Conservation (phyloP, 2,329 filamentous ascomycete species). For the Whalleya microplaca region DNA sequence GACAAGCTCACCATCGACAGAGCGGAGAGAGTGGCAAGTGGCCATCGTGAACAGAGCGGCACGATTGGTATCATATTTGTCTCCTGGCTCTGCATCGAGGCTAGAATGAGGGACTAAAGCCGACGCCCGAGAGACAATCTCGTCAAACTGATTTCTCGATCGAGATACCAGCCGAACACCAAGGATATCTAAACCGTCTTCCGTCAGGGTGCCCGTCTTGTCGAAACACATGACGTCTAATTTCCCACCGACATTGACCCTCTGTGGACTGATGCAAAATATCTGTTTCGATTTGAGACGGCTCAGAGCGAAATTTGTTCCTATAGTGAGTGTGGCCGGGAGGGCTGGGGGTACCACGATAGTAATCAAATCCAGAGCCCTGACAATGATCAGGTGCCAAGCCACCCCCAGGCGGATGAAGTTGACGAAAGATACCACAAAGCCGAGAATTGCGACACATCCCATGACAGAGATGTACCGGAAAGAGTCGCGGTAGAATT, state of each 20-base stretch:
- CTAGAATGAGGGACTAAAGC: conserved; percentile 55
- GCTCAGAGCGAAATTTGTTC: conserved; percentile 90
- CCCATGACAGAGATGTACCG: conserved; percentile 98
- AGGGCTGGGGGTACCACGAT: conserved; percentile 96
- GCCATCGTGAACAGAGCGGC: conserved; percentile 93
- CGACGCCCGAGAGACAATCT: conserved; percentile 70
- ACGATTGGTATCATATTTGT: conserved; percentile 42
- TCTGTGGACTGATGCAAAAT: conserved; percentile 96
- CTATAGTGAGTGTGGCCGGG: conserved; percentile 93
- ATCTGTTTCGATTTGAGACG: conserved; percentile 88
- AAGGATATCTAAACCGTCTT: conserved; percentile 92
- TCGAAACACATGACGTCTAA: conserved; percentile 97
- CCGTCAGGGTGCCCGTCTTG: conserved; percentile 97
- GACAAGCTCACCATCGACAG: conserved; percentile 85
- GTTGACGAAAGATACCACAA: conserved; percentile 89
- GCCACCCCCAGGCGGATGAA: conserved; percentile 82
- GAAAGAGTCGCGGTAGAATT: conserved; percentile 97
- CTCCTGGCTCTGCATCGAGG: conserved; percentile 35
- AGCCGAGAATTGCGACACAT: conserved; percentile 80
- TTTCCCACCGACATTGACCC: conserved; percentile 96
- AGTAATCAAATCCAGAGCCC: conserved; percentile 92
- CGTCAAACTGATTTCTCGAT: conserved; percentile 67
- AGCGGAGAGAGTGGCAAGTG: conserved; percentile 89
- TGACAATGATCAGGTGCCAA: conserved; percentile 89
- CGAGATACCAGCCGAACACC: conserved; percentile 79